A percentile compares a stretch with the other conserved stretches of the same genome.
Conservation (phyloP, 345 rosid genomes). For the Eucalyptus pauciflora region DNA sequence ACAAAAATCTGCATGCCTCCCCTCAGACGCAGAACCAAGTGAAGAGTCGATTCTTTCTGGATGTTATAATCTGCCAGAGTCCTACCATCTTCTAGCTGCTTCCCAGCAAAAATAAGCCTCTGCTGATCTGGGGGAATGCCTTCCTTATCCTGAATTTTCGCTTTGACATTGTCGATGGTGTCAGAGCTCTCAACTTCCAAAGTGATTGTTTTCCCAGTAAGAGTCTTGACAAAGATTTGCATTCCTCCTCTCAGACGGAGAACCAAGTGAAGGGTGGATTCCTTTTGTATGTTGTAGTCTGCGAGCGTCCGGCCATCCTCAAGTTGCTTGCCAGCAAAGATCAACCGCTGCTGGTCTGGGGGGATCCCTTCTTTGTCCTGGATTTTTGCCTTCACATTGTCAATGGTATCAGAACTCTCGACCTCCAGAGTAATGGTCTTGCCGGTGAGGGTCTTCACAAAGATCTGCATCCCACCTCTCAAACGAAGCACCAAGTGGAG, state of each 20-base stretch:
- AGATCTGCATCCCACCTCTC: conserved; percentile 11
- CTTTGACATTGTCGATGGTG: conserved; percentile 7
- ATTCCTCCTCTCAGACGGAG: conserved; percentile 1
- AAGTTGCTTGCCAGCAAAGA: neutral
- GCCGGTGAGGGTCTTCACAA: conserved; percentile 10
- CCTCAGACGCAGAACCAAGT: conserved; percentile 5
- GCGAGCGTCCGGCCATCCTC: neutral
- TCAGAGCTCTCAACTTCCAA: conserved; percentile 11
- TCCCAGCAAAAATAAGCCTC: conserved; percentile 11
- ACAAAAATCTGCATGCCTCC: conserved; percentile 43
- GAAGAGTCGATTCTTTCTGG: conserved; percentile 11
- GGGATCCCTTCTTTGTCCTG: neutral
- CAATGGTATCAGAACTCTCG: conserved; percentile 2
- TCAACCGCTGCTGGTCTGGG: neutral
- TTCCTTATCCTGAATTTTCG: conserved; percentile 11
- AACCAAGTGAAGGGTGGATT: neutral
- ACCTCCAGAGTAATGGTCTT: conserved; percentile 10
- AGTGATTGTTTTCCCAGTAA: conserved; percentile 10
- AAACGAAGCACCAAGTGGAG: conserved; percentile 19
- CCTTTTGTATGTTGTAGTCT: neutral
- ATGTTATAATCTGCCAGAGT: conserved; percentile 3
- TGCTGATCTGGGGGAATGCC: conserved; percentile 15
- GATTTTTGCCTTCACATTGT: neutral
- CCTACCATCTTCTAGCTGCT: conserved; percentile 7
- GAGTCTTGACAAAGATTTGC: conserved; percentile 14